Conservation (phyloP, 140 eudicot genomes). For the Oenanthe javanica region DNA sequence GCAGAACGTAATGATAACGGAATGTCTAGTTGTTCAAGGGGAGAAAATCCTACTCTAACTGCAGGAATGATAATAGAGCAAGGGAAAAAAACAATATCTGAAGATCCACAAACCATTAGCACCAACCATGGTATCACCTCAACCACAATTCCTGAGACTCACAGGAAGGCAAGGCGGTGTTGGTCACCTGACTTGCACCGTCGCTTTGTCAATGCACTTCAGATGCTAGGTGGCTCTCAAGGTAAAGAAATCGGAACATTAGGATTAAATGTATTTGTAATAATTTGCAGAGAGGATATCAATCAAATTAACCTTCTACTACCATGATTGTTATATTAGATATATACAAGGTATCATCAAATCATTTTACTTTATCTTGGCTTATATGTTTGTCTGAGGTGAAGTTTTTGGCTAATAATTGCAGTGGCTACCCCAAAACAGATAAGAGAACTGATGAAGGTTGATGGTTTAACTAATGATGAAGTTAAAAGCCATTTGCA, state of each 20-base stretch:
- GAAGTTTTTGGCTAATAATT: constrained; percentile 20
- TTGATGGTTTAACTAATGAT: constrained; percentile 97
- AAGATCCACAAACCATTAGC: constrained; percentile 35
- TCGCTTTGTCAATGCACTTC: constrained; percentile 94
- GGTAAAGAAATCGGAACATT: constrained; percentile 31
- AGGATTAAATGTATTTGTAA: not conserved
- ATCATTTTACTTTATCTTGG: not conserved
- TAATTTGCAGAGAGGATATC: too few species aligned
- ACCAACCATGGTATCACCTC: constrained; percentile 17
- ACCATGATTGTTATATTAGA: not conserved
- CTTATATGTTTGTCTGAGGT: not conserved
- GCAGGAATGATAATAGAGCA: constrained; percentile 15
- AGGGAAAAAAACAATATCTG: constrained; percentile 4
- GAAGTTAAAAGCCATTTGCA: constrained; percentile 98
- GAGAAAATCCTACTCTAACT: constrained; percentile 32
- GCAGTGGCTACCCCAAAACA: constrained; percentile 97
- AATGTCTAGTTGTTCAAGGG: constrained; percentile 11
- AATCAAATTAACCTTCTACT: not conserved
- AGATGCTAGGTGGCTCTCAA: constrained; percentile 98
- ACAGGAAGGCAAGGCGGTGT: constrained; percentile 80
- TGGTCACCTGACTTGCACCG: constrained; percentile 99
- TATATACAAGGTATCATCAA: not conserved
- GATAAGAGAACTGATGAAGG: constrained; percentile 93
- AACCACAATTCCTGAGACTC: constrained; percentile 41
- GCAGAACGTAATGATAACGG: constrained; percentile 24